These are phyloP conservation scores for Leonotis leonurus DNA, from an alignment of 257 asterid genomes.

Conservation along the genomic window DNA sequence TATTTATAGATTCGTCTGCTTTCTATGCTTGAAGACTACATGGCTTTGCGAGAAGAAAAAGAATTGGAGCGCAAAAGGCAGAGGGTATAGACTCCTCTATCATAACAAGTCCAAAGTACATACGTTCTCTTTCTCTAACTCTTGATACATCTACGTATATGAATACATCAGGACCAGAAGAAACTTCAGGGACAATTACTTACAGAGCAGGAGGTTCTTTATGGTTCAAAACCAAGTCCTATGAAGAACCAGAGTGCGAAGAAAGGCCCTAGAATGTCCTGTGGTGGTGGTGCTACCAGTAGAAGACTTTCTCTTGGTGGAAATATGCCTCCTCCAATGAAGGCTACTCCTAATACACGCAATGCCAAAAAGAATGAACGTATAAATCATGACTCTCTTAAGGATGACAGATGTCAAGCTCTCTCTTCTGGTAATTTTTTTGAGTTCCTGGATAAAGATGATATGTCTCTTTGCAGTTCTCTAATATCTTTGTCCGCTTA, in stretches of 20 bases:
- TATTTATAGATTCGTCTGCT: slow-evolving; percentile 61
- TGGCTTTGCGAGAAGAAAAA: slow-evolving; percentile 67
- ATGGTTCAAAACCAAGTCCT: slow-evolving; percentile 60
- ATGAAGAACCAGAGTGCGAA: slow-evolving; percentile 56
- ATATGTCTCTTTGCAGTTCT: neutral
- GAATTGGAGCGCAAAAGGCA: slow-evolving; percentile 83
- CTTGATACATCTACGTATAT: neutral
- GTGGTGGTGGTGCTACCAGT: slow-evolving; percentile 29
- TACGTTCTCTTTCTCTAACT: slow-evolving; percentile 2
- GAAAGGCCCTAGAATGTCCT: slow-evolving; percentile 47
- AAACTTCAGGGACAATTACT: slow-evolving; percentile 53
- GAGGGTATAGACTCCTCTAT: slow-evolving; percentile 43
- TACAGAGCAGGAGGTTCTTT: slow-evolving; percentile 52
- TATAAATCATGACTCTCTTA: slow-evolving; percentile 32
- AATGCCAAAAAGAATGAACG: slow-evolving; percentile 33
- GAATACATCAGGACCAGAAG: slow-evolving; percentile 80
- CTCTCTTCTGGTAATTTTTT: slow-evolving; percentile 59
- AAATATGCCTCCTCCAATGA: slow-evolving; percentile 26
- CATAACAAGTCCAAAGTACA: neutral
- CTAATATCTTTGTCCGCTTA: no score
- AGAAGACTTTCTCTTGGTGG: slow-evolving; percentile 61
- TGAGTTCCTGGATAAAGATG: neutral
- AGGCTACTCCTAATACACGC: slow-evolving; percentile 44
- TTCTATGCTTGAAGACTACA: slow-evolving; percentile 79
- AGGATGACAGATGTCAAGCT: slow-evolving; percentile 45